Evolutionary conservation across 768 basidiomycete genomes (phyloP), one percentile per base, ranked within the genome.

Genomic region (Mycena floridula): DNA sequence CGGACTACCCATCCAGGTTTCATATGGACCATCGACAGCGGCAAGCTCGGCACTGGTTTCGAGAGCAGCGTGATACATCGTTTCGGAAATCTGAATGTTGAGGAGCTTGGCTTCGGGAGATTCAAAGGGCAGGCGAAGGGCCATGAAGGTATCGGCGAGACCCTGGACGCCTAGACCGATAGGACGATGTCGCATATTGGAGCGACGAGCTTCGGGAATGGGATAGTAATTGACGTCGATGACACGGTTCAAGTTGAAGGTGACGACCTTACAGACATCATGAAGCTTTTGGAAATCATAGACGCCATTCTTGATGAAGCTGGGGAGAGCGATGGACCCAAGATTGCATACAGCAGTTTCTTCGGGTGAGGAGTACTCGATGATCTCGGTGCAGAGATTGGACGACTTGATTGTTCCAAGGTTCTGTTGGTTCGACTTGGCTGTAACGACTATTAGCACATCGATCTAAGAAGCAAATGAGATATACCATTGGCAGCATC

Each of bases 61-160:
- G 21, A 92, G 77, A 1, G 89, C 89, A 45, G 78, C 95, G 53
- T 99, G 92, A 62, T 98, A 99, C 60, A 99, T 97, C 12, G 96
- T 99, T 73, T 99, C 96, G 62, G 87, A 89, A 64, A 90, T 89
- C 63, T 86, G 76, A 47, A 75, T 63, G 67, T 90, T 89, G 55
- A 89, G 75, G 54, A 75, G 62, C 49, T 76, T 72, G 15, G 88
- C 87, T 40, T 77, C 77, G 28, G 67, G 66, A 3, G 80, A 81
- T 57, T 89, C 88, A 61, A 89, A 90, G 0, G 87, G 82, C 69
- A 89, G 70, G 44, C 82, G 81, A n/a, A 90, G 70, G 22, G 79
- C 77, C 84, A 89, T 88, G 69, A 90, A 90, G 2, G 84, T 73
- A 51, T 90, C 88, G 20, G 87, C 87, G 27, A 90, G 79, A 59